Percentiles rank a stretch among this genome's conserved stretches.
Conservation (phyloP, 176 grass and related monocot species). For the Elymus sibiricus region DNA sequence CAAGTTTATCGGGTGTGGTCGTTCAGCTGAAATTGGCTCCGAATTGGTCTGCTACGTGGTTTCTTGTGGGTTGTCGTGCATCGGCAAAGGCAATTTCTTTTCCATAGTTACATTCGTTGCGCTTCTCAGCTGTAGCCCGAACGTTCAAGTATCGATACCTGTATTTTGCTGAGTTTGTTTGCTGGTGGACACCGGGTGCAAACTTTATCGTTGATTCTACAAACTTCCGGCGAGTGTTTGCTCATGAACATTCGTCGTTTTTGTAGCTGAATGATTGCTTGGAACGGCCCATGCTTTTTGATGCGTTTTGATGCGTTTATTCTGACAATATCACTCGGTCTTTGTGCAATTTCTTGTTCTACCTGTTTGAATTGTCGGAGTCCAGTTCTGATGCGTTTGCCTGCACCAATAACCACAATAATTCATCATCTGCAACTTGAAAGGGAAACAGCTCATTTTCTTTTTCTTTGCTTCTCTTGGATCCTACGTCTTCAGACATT, state of each 20-base stretch:
- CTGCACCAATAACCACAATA: neutral
- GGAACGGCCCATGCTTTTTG: neutral
- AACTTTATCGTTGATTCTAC: neutral
- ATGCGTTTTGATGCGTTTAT: neutral
- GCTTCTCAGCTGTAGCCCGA: neutral
- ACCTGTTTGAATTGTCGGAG: neutral
- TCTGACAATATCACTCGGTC: neutral
- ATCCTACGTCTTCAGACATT: neutral
- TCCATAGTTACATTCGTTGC: neutral
- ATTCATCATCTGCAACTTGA: neutral
- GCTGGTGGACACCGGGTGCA: neutral
- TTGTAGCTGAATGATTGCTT: neutral
- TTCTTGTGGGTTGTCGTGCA: neutral
- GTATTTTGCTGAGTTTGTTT: neutral
- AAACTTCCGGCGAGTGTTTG: neutral
- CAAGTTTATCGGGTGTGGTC: neutral
- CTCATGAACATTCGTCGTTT: neutral
- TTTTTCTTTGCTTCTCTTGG: constrained; percentile 19
- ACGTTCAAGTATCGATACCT: neutral
- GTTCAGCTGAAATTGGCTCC: neutral
- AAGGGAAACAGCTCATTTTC: neutral
- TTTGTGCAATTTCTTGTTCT: neutral
- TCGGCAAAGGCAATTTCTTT: neutral
- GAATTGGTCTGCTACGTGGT: too few species aligned
- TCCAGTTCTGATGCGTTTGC: neutral